Percentiles rank a stretch among this genome's conserved stretches.
phyloP scores from a whole-genome alignment of 345 rosid genomes.

The Viola odorata region DNA sequence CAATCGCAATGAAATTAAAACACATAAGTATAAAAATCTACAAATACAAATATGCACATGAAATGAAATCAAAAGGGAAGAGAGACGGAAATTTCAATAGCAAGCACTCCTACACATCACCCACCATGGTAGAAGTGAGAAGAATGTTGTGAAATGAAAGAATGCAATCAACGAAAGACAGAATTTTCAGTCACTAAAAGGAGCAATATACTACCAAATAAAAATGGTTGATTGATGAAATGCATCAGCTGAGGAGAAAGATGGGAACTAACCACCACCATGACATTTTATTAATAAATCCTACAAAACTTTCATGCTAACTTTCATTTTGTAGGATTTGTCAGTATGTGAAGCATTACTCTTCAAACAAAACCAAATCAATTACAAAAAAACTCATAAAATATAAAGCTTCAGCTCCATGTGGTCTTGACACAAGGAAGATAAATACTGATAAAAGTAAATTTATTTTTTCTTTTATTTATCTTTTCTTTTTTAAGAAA shows the following conservation, averaged over 20 bases:
- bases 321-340: no score
- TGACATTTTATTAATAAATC: no score
- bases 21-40: neutral
- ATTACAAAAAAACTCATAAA: no score
- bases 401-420: no score
- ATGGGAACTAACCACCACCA: neutral
- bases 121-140: neutral
- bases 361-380: neutral
- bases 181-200: neutral
- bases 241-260: neutral
- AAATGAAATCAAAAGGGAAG: neutral
- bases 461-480: no score
- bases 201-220: neutral
- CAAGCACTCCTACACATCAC: neutral
- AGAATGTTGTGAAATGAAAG: neutral
- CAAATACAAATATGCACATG: neutral
- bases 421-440: no score
- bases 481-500: no score
- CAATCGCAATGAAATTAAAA: constrained; percentile 4
- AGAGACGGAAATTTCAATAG: neutral
- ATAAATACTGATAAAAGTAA: no score
- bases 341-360: neutral
- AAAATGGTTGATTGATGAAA: neutral
- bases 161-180: neutral
- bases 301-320: no score